These are phyloP conservation scores for Crotalaria pallida DNA, from an alignment of 306 rosid species.

Conservation along the genomic window DNA sequence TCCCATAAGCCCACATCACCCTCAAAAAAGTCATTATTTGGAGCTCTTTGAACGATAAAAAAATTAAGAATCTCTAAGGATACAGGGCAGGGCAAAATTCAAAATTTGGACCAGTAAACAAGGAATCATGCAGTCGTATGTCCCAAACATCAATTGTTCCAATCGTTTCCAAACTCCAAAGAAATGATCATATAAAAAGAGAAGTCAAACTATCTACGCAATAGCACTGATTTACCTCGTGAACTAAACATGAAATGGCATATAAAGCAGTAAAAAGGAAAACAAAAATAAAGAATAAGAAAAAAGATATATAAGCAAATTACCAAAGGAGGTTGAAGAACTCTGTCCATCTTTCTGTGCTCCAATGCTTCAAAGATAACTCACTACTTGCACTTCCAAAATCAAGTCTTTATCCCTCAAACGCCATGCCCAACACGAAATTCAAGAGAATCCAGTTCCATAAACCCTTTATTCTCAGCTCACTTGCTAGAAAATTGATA, in stretches of 20 bases:
- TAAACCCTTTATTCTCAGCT: neutral
- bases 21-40: too few relatives aligned
- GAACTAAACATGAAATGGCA: constrained; percentile 11
- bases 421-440: constrained; percentile 37
- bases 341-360: constrained; percentile 56
- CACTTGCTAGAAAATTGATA: neutral
- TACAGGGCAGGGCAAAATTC: constrained; percentile 17
- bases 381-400: constrained; percentile 21
- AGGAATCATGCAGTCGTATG: neutral
- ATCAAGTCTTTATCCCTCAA: constrained; percentile 35
- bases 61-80: too few relatives aligned
- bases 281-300: neutral
- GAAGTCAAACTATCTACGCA: neutral
- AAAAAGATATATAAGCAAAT: constrained; percentile 17
- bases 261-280: constrained; percentile 9
- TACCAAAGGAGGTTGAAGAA: constrained; percentile 88
- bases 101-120: constrained; percentile 3
- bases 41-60: too few relatives aligned
- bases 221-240: neutral
- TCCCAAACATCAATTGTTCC: neutral
- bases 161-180: constrained; percentile 5
- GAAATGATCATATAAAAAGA: neutral
- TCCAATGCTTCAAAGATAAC: constrained; percentile 24
- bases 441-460: constrained; percentile 25
- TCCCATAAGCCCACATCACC: too few relatives aligned